Evolutionary conservation across 129 eudicot genomes (phyloP).

Genomic region (Dittrichia graveolens): DNA sequence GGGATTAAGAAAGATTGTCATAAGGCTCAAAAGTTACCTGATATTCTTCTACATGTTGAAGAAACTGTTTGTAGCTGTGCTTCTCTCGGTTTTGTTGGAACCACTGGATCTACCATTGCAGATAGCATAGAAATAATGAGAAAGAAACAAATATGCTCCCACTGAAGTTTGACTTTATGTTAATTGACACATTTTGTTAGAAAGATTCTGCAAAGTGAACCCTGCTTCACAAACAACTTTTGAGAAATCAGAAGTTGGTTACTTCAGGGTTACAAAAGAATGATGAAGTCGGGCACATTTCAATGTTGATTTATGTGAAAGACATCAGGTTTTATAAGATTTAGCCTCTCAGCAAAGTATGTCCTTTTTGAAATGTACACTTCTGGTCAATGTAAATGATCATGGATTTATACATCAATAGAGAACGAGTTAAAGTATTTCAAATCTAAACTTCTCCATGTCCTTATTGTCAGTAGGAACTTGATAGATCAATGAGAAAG

Average conservation of each 20-base stretch:
- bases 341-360: constrained; percentile 17
- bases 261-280: constrained; percentile 19
- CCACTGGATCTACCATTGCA: constrained; percentile 91
- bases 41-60: constrained; percentile 73
- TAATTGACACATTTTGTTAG: background rate
- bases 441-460: constrained; percentile 15
- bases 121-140: constrained; percentile 77
- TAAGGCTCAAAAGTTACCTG: constrained; percentile 48
- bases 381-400: constrained; percentile 21
- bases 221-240: constrained; percentile 7
- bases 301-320: constrained; percentile 21
- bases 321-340: constrained; percentile 11
- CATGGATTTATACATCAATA: constrained; percentile 5
- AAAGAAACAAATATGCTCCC: constrained; percentile 53
- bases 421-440: constrained; percentile 4
- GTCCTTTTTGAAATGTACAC: constrained; percentile 24
- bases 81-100: constrained; percentile 91
- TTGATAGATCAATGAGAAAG: constrained; percentile 13
- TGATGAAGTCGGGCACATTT: constrained; percentile 25
- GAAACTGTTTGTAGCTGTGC: constrained; percentile 92
- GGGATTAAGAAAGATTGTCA: constrained; percentile 34
- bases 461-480: background rate
- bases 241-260: constrained; percentile 4
- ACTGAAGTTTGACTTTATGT: constrained; percentile 23
- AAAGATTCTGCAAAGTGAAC: background rate